These are phyloP conservation scores for Acarospora socialis DNA, from an alignment of 2,329 filamentous ascomycete genomes.

Conservation along the genomic window DNA sequence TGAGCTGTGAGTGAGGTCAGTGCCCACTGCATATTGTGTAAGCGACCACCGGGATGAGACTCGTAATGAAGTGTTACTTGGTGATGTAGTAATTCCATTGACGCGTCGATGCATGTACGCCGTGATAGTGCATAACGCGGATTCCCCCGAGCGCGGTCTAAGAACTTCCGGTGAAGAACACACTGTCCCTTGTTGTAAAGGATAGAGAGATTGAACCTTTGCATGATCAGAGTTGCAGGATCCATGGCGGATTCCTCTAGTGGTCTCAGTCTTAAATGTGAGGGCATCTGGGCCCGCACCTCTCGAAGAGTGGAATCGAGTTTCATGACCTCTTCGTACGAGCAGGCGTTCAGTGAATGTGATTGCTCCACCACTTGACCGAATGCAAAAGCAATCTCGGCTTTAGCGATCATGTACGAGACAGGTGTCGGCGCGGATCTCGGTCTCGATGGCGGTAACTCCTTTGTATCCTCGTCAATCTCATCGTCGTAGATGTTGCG, in stretches of 20 bases:
- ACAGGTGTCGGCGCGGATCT: conserved; percentile 43
- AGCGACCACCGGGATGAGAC: conserved; percentile 53
- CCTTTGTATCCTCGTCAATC: conserved; percentile 41
- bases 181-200: conserved; percentile 82
- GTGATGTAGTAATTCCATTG: conserved; percentile 65
- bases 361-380: conserved; percentile 30
- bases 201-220: conserved; percentile 70
- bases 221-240: conserved; percentile 54
- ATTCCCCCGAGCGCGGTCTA: conserved; percentile 63
- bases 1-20: conserved; percentile 66
- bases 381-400: conserved; percentile 28
- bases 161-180: conserved; percentile 76
- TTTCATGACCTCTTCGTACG: conserved; percentile 48
- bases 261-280: conserved; percentile 61
- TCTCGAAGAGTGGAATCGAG: conserved; percentile 44
- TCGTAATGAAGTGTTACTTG: conserved; percentile 64
- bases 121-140: conserved; percentile 73
- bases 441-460: conserved; percentile 43
- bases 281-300: conserved; percentile 52
- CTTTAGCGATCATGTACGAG: conserved; percentile 35
- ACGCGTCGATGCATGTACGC: conserved; percentile 71
- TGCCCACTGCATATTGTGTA: conserved; percentile 63
- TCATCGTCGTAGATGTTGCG: conserved; percentile 52
- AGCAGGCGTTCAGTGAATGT: conserved; percentile 27
- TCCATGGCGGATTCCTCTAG: conserved; percentile 63